These are phyloP conservation scores for Dryas octopetala DNA, from an alignment of 306 rosid species.

Conservation along the genomic window DNA sequence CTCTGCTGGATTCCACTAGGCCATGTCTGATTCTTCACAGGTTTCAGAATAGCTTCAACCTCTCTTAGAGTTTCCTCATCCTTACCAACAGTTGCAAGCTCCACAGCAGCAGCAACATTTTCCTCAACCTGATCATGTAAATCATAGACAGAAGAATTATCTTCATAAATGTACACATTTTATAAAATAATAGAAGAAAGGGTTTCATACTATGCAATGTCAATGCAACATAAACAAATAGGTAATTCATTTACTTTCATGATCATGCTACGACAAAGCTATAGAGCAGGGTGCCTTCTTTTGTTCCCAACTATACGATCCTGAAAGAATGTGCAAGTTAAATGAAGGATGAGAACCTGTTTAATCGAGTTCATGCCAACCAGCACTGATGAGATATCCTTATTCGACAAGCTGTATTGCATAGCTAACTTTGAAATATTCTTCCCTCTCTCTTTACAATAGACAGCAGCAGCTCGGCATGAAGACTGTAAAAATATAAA, in stretches of 20 bases:
- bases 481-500: slow-evolving; percentile 60
- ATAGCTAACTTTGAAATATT: slow-evolving; percentile 80
- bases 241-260: background rate
- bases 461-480: slow-evolving; percentile 70
- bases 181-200: background rate
- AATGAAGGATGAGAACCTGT: slow-evolving; percentile 48
- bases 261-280: background rate
- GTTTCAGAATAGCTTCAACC: slow-evolving; percentile 72
- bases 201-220: background rate
- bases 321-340: background rate
- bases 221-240: background rate
- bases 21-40: slow-evolving; percentile 87
- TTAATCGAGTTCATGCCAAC: slow-evolving; percentile 82
- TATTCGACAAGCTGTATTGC: slow-evolving; percentile 93
- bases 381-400: slow-evolving; percentile 81
- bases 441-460: slow-evolving; percentile 74
- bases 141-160: background rate
- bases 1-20: slow-evolving; percentile 79
- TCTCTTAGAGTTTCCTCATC: slow-evolving; percentile 63
- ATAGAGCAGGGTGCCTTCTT: background rate
- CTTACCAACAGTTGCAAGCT: slow-evolving; percentile 59
- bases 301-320: background rate
- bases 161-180: background rate
- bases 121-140: slow-evolving; percentile 60
- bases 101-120: slow-evolving; percentile 81